phyloP scores from a whole-genome alignment of 257 asterid genomes.

The Linderniella brevidens region DNA sequence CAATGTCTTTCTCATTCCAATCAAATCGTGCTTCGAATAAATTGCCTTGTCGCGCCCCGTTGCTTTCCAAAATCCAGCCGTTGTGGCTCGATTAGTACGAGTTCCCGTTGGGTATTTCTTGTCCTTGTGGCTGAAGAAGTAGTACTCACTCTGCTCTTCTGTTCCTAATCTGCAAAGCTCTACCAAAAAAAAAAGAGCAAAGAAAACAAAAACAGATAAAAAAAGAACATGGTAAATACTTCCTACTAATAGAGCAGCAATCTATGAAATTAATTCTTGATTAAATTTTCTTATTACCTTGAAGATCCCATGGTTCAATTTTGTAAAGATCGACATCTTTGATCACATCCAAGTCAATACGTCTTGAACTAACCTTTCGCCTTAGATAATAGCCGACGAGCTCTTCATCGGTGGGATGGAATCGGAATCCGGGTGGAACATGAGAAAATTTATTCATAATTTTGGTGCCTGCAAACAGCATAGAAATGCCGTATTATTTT shows the following conservation, averaged over 20 bases:
- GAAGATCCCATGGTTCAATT: constrained; percentile 97
- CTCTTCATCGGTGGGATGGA: too few relatives aligned
- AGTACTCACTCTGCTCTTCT: constrained; percentile 77
- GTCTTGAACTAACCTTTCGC: constrained; percentile 39
- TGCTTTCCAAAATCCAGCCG: constrained; percentile 93
- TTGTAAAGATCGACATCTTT: constrained; percentile 84
- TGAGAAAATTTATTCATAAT: constrained; percentile 59
- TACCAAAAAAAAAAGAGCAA: constrained; percentile 8
- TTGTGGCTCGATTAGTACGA: constrained; percentile 76
- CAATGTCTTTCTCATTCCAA: constrained; percentile 86
- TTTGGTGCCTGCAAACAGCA: too few relatives aligned
- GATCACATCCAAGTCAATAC: constrained; percentile 63
- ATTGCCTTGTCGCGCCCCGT: constrained; percentile 88
- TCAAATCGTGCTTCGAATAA: constrained; percentile 53
- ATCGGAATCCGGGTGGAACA: constrained; percentile 93
- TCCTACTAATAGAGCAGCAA: neutral
- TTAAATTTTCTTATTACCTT: constrained; percentile 27
- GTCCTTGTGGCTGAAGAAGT: constrained; percentile 89
- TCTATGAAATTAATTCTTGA: neutral
- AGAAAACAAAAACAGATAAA: neutral
- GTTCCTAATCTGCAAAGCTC: constrained; percentile 84
- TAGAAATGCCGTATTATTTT: too few relatives aligned
- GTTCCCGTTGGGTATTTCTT: constrained; percentile 91
- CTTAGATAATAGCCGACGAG: constrained; percentile 82
- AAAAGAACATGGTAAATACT: neutral